phyloP scores from a whole-genome alignment of 148 eudicot species.

The Cornus controversa region DNA sequence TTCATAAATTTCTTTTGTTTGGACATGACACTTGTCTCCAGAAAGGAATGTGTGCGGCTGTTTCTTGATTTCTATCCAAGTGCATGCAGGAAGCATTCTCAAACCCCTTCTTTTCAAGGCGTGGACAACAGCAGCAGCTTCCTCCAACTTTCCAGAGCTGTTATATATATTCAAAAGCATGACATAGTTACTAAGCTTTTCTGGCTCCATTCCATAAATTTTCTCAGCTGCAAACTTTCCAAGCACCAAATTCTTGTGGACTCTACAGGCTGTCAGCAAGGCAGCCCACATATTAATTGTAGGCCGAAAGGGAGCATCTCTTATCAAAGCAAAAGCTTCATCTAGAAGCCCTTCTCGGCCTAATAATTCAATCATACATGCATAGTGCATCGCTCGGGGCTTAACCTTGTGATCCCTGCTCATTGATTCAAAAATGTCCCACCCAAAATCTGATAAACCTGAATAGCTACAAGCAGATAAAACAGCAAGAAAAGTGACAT shows the following conservation, averaged over 20 bases:
- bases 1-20: conserved; percentile 51
- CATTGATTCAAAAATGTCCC: conserved; percentile 77
- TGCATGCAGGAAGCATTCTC: conserved; percentile 62
- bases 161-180: conserved; percentile 75
- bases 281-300: conserved; percentile 93
- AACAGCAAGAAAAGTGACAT: conserved; percentile 86
- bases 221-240: conserved; percentile 80
- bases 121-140: conserved; percentile 67
- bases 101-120: conserved; percentile 63
- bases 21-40: conserved; percentile 50
- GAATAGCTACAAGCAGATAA: conserved; percentile 85
- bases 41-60: conserved; percentile 46
- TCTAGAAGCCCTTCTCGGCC: conserved; percentile 78
- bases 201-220: conserved; percentile 73
- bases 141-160: conserved; percentile 55
- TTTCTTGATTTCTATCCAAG: conserved; percentile 84
- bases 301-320: conserved; percentile 67
- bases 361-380: conserved; percentile 84
- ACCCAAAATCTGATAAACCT: conserved; percentile 63
- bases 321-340: conserved; percentile 71
- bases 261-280: conserved; percentile 77
- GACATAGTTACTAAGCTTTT: conserved; percentile 74
- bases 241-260: conserved; percentile 61
- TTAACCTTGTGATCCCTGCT: conserved; percentile 44
- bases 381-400: conserved; percentile 92